Conservation (phyloP, 768 basidiomycete species). For the Suillus subluteus region DNA sequence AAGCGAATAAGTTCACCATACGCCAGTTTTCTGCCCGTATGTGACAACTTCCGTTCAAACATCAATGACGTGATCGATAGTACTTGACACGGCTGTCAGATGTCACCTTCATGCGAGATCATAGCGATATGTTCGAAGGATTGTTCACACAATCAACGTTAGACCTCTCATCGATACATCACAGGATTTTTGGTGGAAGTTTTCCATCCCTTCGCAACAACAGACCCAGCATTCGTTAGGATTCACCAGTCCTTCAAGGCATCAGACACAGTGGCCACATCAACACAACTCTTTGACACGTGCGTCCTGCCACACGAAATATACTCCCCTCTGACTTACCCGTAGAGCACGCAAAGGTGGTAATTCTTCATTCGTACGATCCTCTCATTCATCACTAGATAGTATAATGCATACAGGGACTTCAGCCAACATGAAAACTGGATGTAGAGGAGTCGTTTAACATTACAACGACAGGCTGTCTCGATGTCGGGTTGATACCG, state of each 20-base stretch:
- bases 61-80: neutral
- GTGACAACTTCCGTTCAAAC: neutral
- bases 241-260: neutral
- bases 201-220: neutral
- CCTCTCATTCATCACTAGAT: neutral
- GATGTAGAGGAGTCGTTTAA: neutral
- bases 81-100: neutral
- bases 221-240: neutral
- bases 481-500: neutral
- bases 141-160: neutral
- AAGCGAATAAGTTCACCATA: neutral
- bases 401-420: neutral
- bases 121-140: neutral
- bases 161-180: neutral
- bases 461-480: neutral
- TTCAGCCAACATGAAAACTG: neutral
- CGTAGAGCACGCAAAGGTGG: neutral
- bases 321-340: neutral
- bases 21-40: neutral
- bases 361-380: neutral
- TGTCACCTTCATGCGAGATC: neutral
- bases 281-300: neutral
- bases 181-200: neutral
- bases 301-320: neutral
- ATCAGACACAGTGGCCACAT: neutral